phyloP scores from a whole-genome alignment of 2,329 filamentous ascomycete genomes.

The Aspergillus sp. region DNA sequence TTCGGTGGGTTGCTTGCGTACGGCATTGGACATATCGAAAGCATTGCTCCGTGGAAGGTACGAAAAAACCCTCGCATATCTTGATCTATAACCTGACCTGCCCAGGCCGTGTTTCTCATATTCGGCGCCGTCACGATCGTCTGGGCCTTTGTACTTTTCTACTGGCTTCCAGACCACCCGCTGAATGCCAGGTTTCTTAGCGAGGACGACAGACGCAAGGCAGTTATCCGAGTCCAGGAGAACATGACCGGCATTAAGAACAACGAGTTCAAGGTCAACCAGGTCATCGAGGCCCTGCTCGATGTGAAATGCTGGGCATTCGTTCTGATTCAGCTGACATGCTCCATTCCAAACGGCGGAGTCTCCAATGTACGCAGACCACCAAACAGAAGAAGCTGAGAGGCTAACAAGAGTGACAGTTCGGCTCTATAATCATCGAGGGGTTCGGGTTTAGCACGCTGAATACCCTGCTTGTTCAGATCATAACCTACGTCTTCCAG shows the following conservation, averaged over 20 bases:
- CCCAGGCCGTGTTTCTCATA: conserved; percentile 6
- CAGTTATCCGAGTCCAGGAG: background rate
- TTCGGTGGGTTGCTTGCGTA: conserved; percentile 26
- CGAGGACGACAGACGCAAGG: background rate
- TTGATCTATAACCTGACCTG: background rate
- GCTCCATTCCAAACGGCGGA: conserved; percentile 36
- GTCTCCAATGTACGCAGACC: conserved; percentile 25
- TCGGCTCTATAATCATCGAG: conserved; percentile 37
- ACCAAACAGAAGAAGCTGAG: no score
- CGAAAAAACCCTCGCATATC: background rate
- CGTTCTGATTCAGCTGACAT: background rate
- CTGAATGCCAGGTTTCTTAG: background rate
- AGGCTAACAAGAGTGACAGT: conserved; percentile 4
- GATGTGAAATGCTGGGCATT: background rate
- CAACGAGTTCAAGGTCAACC: background rate
- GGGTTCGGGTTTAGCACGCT: conserved; percentile 37
- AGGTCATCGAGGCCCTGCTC: background rate
- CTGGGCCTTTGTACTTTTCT: background rate
- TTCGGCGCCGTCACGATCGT: conserved; percentile 23
- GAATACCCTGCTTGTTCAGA: conserved; percentile 44
- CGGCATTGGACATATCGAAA: conserved; percentile 26
- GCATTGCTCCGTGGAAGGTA: conserved; percentile 26
- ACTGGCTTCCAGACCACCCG: background rate
- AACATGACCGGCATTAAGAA: conserved; percentile 3
- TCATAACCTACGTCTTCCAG: conserved; percentile 29